Percentiles rank a stretch among this genome's conserved stretches.
Evolutionary conservation across 345 rosid genomes (phyloP).

Genomic region (Passiflora organensis): DNA sequence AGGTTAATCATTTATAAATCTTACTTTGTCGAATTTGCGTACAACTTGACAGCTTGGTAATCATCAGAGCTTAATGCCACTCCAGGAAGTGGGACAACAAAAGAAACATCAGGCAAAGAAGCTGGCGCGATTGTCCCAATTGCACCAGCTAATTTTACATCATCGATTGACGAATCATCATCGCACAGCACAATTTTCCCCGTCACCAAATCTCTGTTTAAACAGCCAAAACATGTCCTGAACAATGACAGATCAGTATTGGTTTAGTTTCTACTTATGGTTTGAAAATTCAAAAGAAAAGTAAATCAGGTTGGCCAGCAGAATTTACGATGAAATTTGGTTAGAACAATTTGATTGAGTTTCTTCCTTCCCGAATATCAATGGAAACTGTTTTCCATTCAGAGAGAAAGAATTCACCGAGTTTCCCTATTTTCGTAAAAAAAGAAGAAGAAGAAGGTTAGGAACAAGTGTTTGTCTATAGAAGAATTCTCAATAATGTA

Average conservation of each 20-base stretch:
- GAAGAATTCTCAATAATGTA: no score
- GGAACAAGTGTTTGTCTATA: no score
- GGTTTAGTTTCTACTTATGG: background rate
- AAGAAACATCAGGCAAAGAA: background rate
- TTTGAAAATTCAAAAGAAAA: background rate
- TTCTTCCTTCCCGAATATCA: background rate
- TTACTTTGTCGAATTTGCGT: background rate
- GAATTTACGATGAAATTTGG: background rate
- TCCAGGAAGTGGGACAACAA: background rate
- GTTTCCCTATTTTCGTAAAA: background rate
- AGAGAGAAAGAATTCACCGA: background rate
- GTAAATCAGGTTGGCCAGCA: background rate
- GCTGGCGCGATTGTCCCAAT: background rate
- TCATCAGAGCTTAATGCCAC: background rate
- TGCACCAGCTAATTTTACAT: background rate
- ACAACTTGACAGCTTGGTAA: background rate
- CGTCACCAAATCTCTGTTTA: background rate
- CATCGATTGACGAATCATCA: background rate
- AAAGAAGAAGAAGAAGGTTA: background rate
- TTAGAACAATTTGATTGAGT: background rate
- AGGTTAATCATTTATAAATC: background rate
- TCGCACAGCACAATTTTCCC: background rate
- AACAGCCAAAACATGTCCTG: background rate
- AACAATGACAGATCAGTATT: background rate
- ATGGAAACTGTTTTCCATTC: background rate